These are phyloP conservation scores for Eudorina sp. DNA, from an alignment of 139 green algal species.

Conservation along the genomic window DNA sequence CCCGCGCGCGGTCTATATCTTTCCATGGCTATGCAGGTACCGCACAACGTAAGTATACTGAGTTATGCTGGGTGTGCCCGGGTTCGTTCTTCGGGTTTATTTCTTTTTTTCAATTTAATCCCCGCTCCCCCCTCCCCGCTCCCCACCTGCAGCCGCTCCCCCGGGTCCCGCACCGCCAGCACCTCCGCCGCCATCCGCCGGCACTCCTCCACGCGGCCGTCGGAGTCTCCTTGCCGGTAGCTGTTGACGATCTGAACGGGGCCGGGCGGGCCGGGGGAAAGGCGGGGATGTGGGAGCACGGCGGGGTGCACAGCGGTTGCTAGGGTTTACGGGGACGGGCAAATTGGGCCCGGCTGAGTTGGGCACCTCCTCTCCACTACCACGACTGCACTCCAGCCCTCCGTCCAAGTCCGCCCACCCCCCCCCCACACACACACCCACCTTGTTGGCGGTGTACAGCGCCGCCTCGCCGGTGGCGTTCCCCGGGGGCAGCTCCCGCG, in stretches of 20 bases:
- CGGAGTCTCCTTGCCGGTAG: neutral
- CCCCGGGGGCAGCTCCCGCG: constrained; percentile 31
- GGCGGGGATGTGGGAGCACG: neutral
- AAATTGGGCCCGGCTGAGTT: too few species aligned
- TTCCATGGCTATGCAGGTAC: too few species aligned
- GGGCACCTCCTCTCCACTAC: too few species aligned
- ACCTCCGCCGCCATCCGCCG: constrained; percentile 19
- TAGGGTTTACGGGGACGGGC: neutral
- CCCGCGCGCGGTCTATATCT: too few species aligned
- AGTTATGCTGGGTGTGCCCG: too few species aligned
- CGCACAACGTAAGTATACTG: too few species aligned
- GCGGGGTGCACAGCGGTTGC: neutral
- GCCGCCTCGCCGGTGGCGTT: constrained; percentile 35
- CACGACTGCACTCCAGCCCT: neutral
- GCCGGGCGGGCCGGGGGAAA: neutral
- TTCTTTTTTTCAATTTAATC: too few species aligned
- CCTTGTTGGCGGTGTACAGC: constrained; percentile 53
- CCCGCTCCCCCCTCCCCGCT: neutral
- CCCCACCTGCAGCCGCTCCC: constrained; percentile 23
- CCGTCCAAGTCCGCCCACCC: too few species aligned
- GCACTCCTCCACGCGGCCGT: neutral
- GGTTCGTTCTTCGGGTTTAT: too few species aligned
- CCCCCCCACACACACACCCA: neutral
- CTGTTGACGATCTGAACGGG: constrained; percentile 24
- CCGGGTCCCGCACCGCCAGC: constrained; percentile 33